Evolutionary conservation across 306 rosid species (phyloP).

Genomic region (Delonix regia): DNA sequence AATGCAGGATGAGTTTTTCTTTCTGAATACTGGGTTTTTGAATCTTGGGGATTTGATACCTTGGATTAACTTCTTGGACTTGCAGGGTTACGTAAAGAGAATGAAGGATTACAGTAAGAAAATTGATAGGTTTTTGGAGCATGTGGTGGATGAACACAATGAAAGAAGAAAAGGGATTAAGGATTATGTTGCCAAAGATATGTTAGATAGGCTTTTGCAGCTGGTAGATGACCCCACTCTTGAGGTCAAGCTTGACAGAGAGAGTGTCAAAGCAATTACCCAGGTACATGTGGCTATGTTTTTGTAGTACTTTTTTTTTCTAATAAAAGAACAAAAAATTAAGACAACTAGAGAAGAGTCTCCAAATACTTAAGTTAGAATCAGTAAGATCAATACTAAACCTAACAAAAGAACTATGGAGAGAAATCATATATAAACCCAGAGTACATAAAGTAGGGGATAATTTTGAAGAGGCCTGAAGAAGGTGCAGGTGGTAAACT

Average conservation of each 20-base stretch:
- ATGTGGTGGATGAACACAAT: constrained; percentile 59
- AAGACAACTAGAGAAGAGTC: too few species aligned
- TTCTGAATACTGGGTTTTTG: constrained; percentile 52
- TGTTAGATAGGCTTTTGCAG: constrained; percentile 65
- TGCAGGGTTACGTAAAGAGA: constrained; percentile 66
- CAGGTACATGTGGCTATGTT: constrained; percentile 34
- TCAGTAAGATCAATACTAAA: too few species aligned
- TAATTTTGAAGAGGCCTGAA: too few species aligned
- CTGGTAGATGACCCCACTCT: constrained; percentile 45
- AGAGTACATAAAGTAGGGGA: too few species aligned
- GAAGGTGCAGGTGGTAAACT: too few species aligned
- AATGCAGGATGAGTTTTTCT: constrained; percentile 61
- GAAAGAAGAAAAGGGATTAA: constrained; percentile 41
- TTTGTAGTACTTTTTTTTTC: too few species aligned
- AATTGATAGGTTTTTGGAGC: constrained; percentile 56
- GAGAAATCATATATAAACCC: too few species aligned
- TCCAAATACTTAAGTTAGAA: too few species aligned
- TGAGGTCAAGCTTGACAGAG: constrained; percentile 52
- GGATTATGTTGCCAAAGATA: constrained; percentile 46
- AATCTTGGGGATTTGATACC: constrained; percentile 64
- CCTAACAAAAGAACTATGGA: too few species aligned
- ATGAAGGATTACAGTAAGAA: constrained; percentile 58
- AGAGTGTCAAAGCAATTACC: constrained; percentile 54
- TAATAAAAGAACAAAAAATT: too few species aligned
- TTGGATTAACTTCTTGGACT: constrained; percentile 60